Evolutionary conservation across 805 yeast genomes (phyloP).

Genomic region (Metschnikowia corniflorae): DNA sequence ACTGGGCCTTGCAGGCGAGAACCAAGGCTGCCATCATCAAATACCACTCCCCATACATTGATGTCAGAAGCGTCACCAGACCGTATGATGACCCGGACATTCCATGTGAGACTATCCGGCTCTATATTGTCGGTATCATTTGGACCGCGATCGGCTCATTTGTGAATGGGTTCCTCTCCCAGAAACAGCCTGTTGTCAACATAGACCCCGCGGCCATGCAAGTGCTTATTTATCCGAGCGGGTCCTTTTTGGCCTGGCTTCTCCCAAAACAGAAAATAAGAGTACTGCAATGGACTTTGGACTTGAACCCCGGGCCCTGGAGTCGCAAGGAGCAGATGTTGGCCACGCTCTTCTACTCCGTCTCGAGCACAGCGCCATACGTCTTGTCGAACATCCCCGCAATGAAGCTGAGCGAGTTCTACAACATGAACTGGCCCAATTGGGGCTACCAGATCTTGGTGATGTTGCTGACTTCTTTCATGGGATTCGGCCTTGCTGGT

Average conservation of each 20-base stretch:
- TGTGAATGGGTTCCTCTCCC: constrained; percentile 54
- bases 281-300: neutral
- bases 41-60: constrained; percentile 51
- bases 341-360: constrained; percentile 2
- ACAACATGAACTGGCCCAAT: constrained; percentile 37
- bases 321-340: constrained; percentile 8
- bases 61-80: constrained; percentile 62
- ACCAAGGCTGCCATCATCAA: too few relatives aligned
- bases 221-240: constrained; percentile 58
- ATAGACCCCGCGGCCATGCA: constrained; percentile 53
- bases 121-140: constrained; percentile 43
- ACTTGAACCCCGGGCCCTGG: constrained; percentile 8
- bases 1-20: too few relatives aligned
- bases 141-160: constrained; percentile 54
- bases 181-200: constrained; percentile 51
- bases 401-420: constrained; percentile 39
- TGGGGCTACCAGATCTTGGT: constrained; percentile 54
- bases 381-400: constrained; percentile 55
- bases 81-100: constrained; percentile 48
- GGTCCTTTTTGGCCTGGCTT: constrained; percentile 43
- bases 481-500: constrained; percentile 70
- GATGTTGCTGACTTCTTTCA: constrained; percentile 52
- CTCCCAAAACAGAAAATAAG: constrained; percentile 29
- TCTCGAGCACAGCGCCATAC: constrained; percentile 33
- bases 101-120: constrained; percentile 51